Evolutionary conservation across 1,139 yeast species (phyloP), one percentile per base, ranked within the genome.

Genomic region (Debaryomyces singareniensis): DNA sequence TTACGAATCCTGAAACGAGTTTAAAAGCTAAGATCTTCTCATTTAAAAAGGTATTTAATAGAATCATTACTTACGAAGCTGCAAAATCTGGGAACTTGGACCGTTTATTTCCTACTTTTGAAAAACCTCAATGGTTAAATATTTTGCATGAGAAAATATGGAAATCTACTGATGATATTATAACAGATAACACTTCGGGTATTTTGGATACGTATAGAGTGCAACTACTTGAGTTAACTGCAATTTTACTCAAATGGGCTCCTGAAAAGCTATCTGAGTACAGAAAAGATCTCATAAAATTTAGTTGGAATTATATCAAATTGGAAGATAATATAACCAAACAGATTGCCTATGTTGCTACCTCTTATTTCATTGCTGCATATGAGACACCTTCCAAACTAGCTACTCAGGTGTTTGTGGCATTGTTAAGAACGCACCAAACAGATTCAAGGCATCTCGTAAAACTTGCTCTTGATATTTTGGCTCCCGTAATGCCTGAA

Each of bases 271-370:
- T 86, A 12, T 61, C 71, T 5, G 80, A 75, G n/a, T 71, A 75
- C 40, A 71, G 87, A 28, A 91, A 87, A 47, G 96, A 87, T 44
- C 75, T 91, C 27, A 85, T 91, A 55, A 87, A 86, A 51, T 91
- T 89, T 58, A 84, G 91, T 42, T 93, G 98, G 98, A 84, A 84
- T 43, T 85, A 80, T 47, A 82, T 91, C 47, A 86, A 86, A 44
- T 60, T 89, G 27, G 97, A 89, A 41, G 99, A 93, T 49, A 75
- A 79, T 35, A 75, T 87, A 31, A 79, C 95, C 25, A 93, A 93
- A 50, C 96, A 87, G 44, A 85, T 93, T 4, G 97, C 97, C 0
- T 89, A 89, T 51, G 87, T 87, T 23, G 77, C 93, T 2, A 86
- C 94, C 2, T 73, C 95, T 0, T 78, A 79, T 49, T 93, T 89